Evolutionary conservation across 2,329 filamentous ascomycete species (phyloP).

Genomic region (Fusarium acutatum): DNA sequence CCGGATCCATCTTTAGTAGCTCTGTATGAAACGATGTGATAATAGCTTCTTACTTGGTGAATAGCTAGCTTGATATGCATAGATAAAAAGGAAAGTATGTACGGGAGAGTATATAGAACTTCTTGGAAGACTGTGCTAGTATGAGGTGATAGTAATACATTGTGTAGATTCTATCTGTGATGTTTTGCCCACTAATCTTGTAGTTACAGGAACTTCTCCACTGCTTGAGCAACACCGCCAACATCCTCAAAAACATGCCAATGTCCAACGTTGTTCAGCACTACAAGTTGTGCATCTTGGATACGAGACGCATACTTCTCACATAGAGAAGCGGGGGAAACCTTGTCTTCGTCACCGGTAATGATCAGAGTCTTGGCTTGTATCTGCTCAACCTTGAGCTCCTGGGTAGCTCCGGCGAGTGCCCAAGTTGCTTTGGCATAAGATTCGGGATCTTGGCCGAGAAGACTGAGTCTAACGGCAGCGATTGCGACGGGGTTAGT

Average conservation of each 20-base stretch:
- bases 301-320: neutral
- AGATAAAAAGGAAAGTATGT: too few relatives aligned
- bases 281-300: neutral
- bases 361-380: slow-evolving; percentile 7
- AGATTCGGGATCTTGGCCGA: slow-evolving; percentile 59
- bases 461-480: slow-evolving; percentile 54
- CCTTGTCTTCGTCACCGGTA: neutral
- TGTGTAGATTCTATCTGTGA: too few relatives aligned
- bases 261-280: neutral
- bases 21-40: too few relatives aligned
- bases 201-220: neutral
- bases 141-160: too few relatives aligned
- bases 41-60: too few relatives aligned
- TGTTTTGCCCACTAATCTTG: too few relatives aligned
- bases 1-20: too few relatives aligned
- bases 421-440: slow-evolving; percentile 64
- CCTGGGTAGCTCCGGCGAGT: slow-evolving; percentile 50
- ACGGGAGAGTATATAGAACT: too few relatives aligned
- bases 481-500: slow-evolving; percentile 44
- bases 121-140: too few relatives aligned
- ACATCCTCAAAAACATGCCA: slow-evolving; percentile 1
- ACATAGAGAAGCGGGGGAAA: neutral
- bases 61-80: too few relatives aligned
- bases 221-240: neutral
- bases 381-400: slow-evolving; percentile 47